Evolutionary conservation across 371 early-diverging fungal species (phyloP), one percentile per base, ranked within the genome.

Genomic region (Lichtheimia corymbifera): DNA sequence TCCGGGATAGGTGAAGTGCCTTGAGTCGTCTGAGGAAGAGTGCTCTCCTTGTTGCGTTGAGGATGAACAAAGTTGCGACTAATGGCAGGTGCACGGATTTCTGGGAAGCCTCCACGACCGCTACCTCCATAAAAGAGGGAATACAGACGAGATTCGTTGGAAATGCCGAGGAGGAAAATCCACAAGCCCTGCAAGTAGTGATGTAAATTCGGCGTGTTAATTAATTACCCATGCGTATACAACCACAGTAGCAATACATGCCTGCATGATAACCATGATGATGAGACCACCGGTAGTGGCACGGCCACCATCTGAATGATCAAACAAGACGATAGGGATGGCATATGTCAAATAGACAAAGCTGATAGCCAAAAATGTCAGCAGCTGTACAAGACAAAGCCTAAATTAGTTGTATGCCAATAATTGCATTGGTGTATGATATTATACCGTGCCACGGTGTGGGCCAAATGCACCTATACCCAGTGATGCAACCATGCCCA

Each of bases 141-240:
- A 68, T 80, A 74, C 28, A 83, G 56, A 58, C 83, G 73, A 12
- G 88, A 87, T 9, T 85, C 84, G 12, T 88, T 87, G 27, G 83
- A 85, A 55, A 88, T 73, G 50, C 90, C 91, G 55, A 94, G 84
- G 55, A 83, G 70, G 52, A 92, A 66, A 61, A 91, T 83, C 91
- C 91, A 90, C 58, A 88, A 79, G 61, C 88, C 80, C 61, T 84
- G 35, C 11, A 35, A 35, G 6, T 9, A 35, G 6, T 9, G 35
- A 35, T 35, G 35, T 22, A 22, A 22, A 1, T 2, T 22, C 83
- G 80, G 43, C 11, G 30, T 7, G 40, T 52, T 18, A 44, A 25
- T 49, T 43, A 61, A 22, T 60, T 51, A 50, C 51, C 42, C 24
- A 45, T 57, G 45, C 50, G 5, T 41, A 25, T 54, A 47, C 14